Percentiles rank a stretch among this genome's conserved stretches.
Evolutionary conservation across 2,329 filamentous ascomycete species (phyloP).

Genomic region (Ophiosphaerella herpotricha): DNA sequence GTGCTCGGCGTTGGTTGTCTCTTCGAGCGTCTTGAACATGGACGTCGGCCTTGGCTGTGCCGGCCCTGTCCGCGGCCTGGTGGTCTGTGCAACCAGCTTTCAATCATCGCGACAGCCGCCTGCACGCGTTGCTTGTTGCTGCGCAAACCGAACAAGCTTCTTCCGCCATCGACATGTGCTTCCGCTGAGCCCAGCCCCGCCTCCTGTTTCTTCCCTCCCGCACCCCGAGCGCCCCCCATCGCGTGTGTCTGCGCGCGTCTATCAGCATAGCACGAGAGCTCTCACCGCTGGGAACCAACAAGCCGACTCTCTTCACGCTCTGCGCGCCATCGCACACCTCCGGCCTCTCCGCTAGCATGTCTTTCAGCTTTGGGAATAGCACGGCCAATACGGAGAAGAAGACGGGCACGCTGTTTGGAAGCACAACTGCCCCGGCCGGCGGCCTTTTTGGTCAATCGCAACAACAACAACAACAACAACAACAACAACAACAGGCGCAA

Average conservation of each 20-base stretch:
- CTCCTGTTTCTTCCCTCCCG: neutral
- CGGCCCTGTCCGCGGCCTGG: conserved; percentile 5
- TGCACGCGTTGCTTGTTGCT: neutral
- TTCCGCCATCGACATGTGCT: conserved; percentile 10
- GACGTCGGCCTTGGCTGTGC: conserved; percentile 21
- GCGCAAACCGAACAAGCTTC: conserved; percentile 4
- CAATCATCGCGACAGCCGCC: neutral
- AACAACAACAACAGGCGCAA: conserved; percentile 39
- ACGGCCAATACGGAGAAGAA: conserved; percentile 32
- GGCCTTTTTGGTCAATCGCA: conserved; percentile 48
- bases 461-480: conserved; percentile 46
- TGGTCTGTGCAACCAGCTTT: conserved; percentile 7
- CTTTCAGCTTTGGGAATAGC: conserved; percentile 37
- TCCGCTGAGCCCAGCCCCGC: conserved; percentile 11
- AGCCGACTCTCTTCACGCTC: neutral
- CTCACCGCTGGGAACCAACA: conserved; percentile 1
- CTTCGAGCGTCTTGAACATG: conserved; percentile 23
- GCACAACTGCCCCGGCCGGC: conserved; percentile 42
- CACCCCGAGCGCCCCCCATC: neutral
- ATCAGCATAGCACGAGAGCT: conserved; percentile 19
- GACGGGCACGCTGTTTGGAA: conserved; percentile 45
- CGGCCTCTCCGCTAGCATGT: conserved; percentile 23
- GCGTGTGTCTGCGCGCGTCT: conserved; percentile 19
- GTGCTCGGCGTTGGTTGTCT: conserved; percentile 26
- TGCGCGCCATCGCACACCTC: neutral